Percentiles rank a stretch among this genome's conserved stretches.
Conservation (phyloP, 164 flowering plant genomes). For the Stephania cephalantha region DNA sequence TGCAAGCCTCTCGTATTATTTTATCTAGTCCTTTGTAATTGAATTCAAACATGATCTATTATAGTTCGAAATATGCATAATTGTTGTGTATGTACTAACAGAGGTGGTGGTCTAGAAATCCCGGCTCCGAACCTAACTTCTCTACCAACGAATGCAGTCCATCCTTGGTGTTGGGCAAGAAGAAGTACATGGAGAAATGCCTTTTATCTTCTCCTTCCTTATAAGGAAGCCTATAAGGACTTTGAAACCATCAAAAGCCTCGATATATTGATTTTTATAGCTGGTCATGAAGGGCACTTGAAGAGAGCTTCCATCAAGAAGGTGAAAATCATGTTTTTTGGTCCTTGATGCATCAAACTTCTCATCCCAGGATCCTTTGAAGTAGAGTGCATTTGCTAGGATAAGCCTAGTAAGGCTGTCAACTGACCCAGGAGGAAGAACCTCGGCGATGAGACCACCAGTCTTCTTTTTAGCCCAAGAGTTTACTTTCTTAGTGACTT, state of each 20-base stretch:
- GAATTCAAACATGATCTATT: no score
- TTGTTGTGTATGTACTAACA: no score
- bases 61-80: no score
- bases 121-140: no score
- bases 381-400: conserved; percentile 74
- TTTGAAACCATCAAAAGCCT: conserved; percentile 49
- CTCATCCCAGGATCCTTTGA: conserved; percentile 66
- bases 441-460: conserved; percentile 50
- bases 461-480: conserved; percentile 64
- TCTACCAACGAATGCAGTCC: no score
- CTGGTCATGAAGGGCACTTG: conserved; percentile 68
- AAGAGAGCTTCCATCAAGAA: conserved; percentile 46
- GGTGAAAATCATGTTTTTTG: conserved; percentile 43
- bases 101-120: no score
- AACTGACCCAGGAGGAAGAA: conserved; percentile 63
- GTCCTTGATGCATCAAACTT: conserved; percentile 55
- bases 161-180: no score
- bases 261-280: conserved; percentile 40
- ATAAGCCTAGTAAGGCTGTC: conserved; percentile 45
- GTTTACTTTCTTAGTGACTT: conserved; percentile 49
- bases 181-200: no score
- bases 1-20: no score
- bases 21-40: no score
- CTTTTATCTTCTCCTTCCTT: conserved; percentile 51
- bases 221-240: conserved; percentile 52